Base-by-base conservation (phyloP, 2,329 filamentous ascomycete species). In the Aspergillus uvarum region DNA sequence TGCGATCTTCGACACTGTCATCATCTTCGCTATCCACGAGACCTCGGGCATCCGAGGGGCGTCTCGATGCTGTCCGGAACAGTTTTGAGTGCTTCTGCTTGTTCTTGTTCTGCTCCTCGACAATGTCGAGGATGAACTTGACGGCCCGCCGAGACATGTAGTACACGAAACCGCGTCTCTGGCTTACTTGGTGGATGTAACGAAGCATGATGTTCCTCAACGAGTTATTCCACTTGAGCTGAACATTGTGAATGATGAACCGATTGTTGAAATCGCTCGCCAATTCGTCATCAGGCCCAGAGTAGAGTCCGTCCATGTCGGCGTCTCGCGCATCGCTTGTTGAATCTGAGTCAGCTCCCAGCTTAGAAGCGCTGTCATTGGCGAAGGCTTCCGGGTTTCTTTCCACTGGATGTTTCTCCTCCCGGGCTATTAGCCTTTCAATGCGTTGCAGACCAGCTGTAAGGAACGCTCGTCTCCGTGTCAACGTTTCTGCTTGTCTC, bases 151-250 rank as follows among this genome's bases (percentile, higher is more conserved):
- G 87, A 11, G 96, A 98, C 79, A 98, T 89, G 77, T 99, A 99
- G 79, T 99, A 99, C 31, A 99, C 89, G 72, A 99, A 98, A 55
- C 95, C 96, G 67, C 95, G 88, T 54, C 95, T 86, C 77, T 99
- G 96, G 73, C 93, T 92, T 70, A 96, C 95, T 80, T 99, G 95
- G 72, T 99, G 95, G 64, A 95, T 96, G 74, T 99, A 99, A 24
- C 95, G 91, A 47, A 99, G 84, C 53, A 99, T 95, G 69, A 97
- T 97, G 72, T 99, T 98, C 60, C 95, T 87, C 42, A 99, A 79
- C 11, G 93, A 86, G 69, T 99, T 99, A 79, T 96, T 98, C 95
- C 95, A 99, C 76, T 99, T 99, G 59, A 99, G 81, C 71, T 99
- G 95, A 73, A 96, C 86, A 69, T 99, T 99, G 80, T 99, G 95